Base-by-base conservation (phyloP, 805 yeast genomes). In the Osmozyma mogii region DNA sequence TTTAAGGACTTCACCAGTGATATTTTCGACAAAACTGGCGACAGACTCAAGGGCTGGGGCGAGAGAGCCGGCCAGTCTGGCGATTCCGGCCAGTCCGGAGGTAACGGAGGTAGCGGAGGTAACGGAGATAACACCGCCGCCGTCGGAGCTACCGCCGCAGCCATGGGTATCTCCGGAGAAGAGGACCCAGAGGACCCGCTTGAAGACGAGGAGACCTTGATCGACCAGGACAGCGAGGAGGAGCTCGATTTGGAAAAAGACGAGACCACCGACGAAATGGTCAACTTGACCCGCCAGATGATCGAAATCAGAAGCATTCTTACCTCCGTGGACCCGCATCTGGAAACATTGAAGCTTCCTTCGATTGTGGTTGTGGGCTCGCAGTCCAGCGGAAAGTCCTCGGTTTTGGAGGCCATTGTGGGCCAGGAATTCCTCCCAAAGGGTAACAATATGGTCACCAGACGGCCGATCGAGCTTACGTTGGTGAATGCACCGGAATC, bases 381-480 rank as follows among this genome's bases (percentile, higher is more conserved):
- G 1, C 99, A 92, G 61, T 83, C 95, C 6, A 84, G 95, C 24
- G 99, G 99, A 25, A 92, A 92, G 54, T 85, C 96, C 0, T 89
- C 97, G 1, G 98, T 92, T 1, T 67, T 92, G 27, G 98, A 92
- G 54, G 75, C 96, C 5, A 83, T 92, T 34, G 99, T 92, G 4
- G 99, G 99, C n/a, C 95, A 84, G 44, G 96, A 92, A 52, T 92
- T 92, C 44, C 61, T 92, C 34, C 99, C 99, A 20, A 92, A 92
- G 55, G 99, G 99, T 18, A 75, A 84, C 24, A 92, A 94, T 51
- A 94, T 92, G 98, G 98, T 94, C 19, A 92, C 99, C 0, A 74
- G 97, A 54, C 72, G 98, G 45, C 99, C 99, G 2, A 89, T 92
- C 27, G 99, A 92, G 58, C 67, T 92, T 40, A 94, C 98, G 0